phyloP scores from a whole-genome alignment of 176 grass and related monocot species.

The Pharus latifolius region DNA sequence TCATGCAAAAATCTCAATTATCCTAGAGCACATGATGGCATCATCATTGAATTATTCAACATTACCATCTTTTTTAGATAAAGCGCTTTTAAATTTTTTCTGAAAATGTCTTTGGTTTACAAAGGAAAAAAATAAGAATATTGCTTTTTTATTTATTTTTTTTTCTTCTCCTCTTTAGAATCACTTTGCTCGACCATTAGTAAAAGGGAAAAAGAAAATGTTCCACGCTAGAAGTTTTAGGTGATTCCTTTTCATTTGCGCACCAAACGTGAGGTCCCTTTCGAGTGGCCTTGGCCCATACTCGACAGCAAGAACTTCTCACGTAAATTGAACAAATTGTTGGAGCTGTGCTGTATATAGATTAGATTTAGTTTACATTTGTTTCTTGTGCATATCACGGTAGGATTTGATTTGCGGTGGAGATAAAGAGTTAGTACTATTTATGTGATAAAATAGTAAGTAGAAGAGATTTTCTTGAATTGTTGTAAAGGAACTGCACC shows the following conservation, averaged over 20 bases:
- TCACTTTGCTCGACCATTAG: conserved; percentile 2
- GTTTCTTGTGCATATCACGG: too few relatives aligned
- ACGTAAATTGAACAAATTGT: too few relatives aligned
- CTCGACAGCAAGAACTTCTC: too few relatives aligned
- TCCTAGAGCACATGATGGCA: not conserved
- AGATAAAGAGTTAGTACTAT: too few relatives aligned
- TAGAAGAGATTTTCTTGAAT: too few relatives aligned
- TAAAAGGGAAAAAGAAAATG: not conserved
- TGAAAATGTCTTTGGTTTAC: conserved; percentile 5
- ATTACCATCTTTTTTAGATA: conserved; percentile 4
- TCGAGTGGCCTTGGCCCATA: conserved; percentile 5
- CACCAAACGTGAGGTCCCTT: not conserved
- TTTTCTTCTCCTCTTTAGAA: conserved; percentile 19
- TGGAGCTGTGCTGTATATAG: too few relatives aligned
- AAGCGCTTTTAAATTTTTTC: not conserved
- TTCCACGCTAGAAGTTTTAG: not conserved
- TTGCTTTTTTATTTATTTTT: not conserved
- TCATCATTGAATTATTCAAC: conserved; percentile 10
- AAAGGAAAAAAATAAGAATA: not conserved
- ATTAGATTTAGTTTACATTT: too few relatives aligned
- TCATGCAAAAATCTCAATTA: not conserved
- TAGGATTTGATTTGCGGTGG: too few relatives aligned
- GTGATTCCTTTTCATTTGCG: not conserved
- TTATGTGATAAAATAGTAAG: too few relatives aligned
- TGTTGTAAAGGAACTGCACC: not conserved